Conservation (phyloP, 2,329 filamentous ascomycete genomes). For the Phaeosphaeria sp. region DNA sequence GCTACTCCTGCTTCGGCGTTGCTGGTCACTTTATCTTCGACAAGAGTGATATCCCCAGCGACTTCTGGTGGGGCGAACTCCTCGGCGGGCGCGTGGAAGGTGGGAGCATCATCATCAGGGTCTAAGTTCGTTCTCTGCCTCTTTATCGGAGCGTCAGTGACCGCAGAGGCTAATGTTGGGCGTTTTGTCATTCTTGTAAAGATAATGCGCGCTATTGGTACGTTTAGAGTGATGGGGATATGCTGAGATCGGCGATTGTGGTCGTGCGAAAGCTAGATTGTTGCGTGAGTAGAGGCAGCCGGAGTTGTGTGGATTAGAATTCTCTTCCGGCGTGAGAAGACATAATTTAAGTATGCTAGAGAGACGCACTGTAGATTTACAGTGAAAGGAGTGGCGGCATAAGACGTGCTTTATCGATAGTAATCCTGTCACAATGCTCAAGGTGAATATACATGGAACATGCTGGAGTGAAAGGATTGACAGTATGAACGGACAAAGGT, state of each 20-base stretch:
- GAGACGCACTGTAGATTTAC: neutral
- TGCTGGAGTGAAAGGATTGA: neutral
- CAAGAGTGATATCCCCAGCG: neutral
- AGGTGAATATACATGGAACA: neutral
- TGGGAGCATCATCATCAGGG: neutral
- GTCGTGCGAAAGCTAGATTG: neutral
- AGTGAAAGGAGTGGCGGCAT: constrained; percentile 4
- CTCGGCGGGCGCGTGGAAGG: neutral
- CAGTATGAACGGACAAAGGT: neutral
- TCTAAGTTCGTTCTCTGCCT: constrained; percentile 7
- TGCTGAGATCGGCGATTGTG: neutral
- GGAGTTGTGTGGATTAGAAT: neutral
- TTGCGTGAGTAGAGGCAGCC: neutral
- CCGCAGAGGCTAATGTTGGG: constrained; percentile 1
- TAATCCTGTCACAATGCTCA: constrained; percentile 5
- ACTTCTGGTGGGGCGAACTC: neutral
- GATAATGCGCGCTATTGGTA: neutral
- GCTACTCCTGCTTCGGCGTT: too few relatives aligned
- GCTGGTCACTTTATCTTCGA: too few relatives aligned
- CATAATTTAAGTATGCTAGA: constrained; percentile 7
- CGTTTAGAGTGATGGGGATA: neutral
- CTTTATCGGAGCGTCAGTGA: constrained; percentile 3
- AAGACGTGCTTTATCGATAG: constrained; percentile 7
- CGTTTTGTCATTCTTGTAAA: constrained; percentile 12
- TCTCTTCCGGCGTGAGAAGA: neutral